Conservation (phyloP, 768 basidiomycete species). For the Russula abietina region DNA sequence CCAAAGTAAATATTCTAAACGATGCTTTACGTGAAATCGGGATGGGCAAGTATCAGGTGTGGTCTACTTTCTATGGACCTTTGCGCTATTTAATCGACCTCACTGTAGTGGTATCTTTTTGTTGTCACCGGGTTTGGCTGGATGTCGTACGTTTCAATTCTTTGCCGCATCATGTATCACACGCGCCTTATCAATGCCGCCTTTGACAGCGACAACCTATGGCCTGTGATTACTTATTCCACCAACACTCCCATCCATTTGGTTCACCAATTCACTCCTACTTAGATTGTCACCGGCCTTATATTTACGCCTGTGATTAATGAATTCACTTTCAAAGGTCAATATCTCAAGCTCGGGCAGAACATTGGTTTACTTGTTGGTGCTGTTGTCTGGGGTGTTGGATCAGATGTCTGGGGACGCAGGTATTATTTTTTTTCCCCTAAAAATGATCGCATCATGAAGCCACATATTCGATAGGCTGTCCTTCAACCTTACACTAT, state of each 20-base stretch:
- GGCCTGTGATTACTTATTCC: slow-evolving; percentile 46
- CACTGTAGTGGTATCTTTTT: slow-evolving; percentile 51
- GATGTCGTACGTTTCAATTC: slow-evolving; percentile 50
- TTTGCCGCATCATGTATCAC: background rate
- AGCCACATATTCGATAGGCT: slow-evolving; percentile 35
- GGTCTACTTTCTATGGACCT: slow-evolving; percentile 5
- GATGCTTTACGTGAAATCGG: slow-evolving; percentile 47
- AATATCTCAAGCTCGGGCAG: slow-evolving; percentile 62
- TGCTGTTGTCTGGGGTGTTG: slow-evolving; percentile 62
- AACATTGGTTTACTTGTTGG: slow-evolving; percentile 68
- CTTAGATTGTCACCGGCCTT: slow-evolving; percentile 56
- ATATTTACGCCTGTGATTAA: slow-evolving; percentile 57
- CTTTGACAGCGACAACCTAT: slow-evolving; percentile 56
- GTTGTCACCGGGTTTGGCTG: slow-evolving; percentile 67
- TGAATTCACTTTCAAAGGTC: slow-evolving; percentile 58
- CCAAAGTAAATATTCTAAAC: slow-evolving; percentile 45
- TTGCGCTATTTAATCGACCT: background rate
- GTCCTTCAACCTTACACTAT: slow-evolving; percentile 65
- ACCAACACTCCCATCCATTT: background rate
- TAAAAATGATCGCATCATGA: background rate
- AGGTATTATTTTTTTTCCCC: slow-evolving; percentile 34
- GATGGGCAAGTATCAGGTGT: slow-evolving; percentile 52
- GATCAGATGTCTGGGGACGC: slow-evolving; percentile 67
- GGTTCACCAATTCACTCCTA: background rate
- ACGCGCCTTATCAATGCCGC: background rate